Evolutionary conservation across 371 early-diverging fungal genomes (phyloP), one percentile per base, ranked within the genome.

Genomic region (Mycotypha africana): DNA sequence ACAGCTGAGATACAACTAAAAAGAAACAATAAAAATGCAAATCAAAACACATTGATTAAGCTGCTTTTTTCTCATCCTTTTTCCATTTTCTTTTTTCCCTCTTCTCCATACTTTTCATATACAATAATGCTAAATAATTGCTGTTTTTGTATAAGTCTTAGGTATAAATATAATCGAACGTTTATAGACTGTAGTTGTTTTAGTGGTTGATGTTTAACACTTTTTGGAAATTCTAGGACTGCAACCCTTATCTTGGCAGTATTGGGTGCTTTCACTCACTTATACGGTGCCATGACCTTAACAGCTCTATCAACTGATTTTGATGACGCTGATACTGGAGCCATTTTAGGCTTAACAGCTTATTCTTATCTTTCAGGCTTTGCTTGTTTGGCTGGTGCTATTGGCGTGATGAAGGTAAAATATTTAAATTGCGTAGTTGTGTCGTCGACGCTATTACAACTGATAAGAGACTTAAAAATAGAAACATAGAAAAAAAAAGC

Each of bases 361-460:
- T 69, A 69, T 33, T 65, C 65, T 19, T 62, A 59, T 45, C 51
- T 65, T 16, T 64, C 67, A 17, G 67, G 53, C 1, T 54, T 64
- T 26, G 52, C 60, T 21, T 70, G 65, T 36, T 47, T 70, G 36
- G 70, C 62, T 20, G 67, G 64, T 38, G 64, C 61, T 42, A 43
- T 62, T 43, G 69, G 69, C 55, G 69, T 69, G 2, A 16, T 69
- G 9, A 69, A 65, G 59, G 69, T 68, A 61, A 53, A 42, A 26
- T n/a, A n/a, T n/a, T n/a, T n/a, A n/a, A n/a, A n/a, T n/a, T n/a
- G n/a, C n/a, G n/a, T n/a, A n/a, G n/a, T n/a, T n/a, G 11, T 28
- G 28, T 8, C 11, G 11, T 28, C 5, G 5, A 28, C 28, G 11
- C 28, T 28, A 28, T 28, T 28, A 11, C 28, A n/a, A n/a, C n/a